phyloP scores from a whole-genome alignment of 208 protist genomes.

The Willaertia magna region DNA sequence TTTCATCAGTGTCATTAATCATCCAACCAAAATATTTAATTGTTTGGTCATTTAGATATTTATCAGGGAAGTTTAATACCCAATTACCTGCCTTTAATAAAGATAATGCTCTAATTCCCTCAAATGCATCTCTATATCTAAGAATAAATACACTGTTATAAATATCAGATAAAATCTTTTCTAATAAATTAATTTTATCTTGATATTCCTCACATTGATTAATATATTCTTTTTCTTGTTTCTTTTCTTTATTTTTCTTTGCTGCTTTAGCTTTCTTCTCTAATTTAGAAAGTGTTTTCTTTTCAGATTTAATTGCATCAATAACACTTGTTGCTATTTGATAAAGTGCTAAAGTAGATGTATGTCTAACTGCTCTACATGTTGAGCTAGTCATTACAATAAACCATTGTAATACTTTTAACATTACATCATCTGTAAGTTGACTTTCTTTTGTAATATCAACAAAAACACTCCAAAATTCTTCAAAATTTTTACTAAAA shows the following conservation, averaged over 20 bases:
- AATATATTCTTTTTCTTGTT: neutral
- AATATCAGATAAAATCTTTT: neutral
- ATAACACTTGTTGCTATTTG: neutral
- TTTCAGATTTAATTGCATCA: neutral
- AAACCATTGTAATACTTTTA: neutral
- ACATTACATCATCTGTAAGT: neutral
- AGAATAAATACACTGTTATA: neutral
- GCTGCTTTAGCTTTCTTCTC: neutral
- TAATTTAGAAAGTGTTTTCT: neutral
- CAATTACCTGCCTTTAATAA: neutral
- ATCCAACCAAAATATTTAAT: constrained; percentile 7
- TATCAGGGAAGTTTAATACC: neutral
- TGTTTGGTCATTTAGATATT: neutral
- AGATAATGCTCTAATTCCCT: neutral
- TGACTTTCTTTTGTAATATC: neutral
- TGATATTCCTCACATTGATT: neutral
- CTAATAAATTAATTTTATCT: neutral
- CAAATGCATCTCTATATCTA: neutral
- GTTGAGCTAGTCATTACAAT: neutral
- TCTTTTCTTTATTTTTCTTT: neutral
- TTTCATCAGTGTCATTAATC: neutral
- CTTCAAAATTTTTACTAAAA: neutral
- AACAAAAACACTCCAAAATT: constrained; percentile 5
- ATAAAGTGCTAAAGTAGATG: neutral
- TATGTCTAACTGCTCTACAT: neutral